Evolutionary conservation across 306 rosid species (phyloP), one percentile per base, ranked within the genome.

Genomic region (Prunus salicina): DNA sequence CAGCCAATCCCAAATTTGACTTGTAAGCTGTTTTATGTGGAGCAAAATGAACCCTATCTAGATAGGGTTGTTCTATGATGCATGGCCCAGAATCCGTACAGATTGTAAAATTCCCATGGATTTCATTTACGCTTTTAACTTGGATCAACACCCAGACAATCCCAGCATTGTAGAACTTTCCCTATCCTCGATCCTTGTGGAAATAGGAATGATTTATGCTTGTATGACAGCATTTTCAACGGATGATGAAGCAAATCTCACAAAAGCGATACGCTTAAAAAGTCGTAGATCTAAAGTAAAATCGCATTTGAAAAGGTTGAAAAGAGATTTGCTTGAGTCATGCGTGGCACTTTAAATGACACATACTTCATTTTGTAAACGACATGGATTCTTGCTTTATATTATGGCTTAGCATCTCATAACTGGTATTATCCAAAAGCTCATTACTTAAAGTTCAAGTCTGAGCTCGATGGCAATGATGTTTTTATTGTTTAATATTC

Each of bases 341-440:
- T 72, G 56, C 43, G 10, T 11, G 67, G 11, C 43, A 41, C 76
- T 41, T 15, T 57, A 57, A 24, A 55, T 57, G 55, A 57, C 43
- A 57, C 41, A 8, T 19, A 15, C 67, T 72, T 38, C 53, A 27
- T 72, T 38, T 38, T 55, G 2, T 47, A 56, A 15, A 72, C 27
- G 66, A 27, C 66, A 58, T 58, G 67, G 25, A 58, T 72, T 57
- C 67, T 41, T 43, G 67, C 67, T 72, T 72, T 58, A 34, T 72
- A n/a, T 12, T 58, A 27, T 18, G 67, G 67, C 25, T 73, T 43
- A 45, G 56, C 52, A 73, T 58, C 76, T 15, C 50, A 56, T 71
- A 30, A 71, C 8, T 69, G n/a, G 52, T 20, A 12, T n/a, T 19
- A 12, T 12, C 32, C 16, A 20, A 12, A 67, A n/a, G 71, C 53